Evolutionary conservation across 2,329 filamentous ascomycete genomes (phyloP), one percentile per base, ranked within the genome.

Genomic region (Penicillium sp.): DNA sequence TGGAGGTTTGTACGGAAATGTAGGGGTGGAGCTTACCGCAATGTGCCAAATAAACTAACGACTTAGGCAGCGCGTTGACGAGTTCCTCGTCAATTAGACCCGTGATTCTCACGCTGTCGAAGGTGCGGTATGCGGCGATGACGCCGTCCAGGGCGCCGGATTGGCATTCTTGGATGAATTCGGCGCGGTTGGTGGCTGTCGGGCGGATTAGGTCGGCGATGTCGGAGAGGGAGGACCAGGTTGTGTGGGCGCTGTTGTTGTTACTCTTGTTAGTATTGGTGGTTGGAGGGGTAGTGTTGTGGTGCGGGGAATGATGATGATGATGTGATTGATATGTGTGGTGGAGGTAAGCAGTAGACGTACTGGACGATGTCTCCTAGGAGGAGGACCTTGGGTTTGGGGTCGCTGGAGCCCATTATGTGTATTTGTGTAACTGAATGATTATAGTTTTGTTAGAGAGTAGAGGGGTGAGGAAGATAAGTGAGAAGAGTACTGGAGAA

Each of bases 31-130:
- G 48, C 60, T 45, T 66, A 71, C 70, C 69, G 49, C 68, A 70
- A 45, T 71, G 66, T 7, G 68, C 63, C 21, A 74, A 54, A 52
- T 61, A 75, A 41, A 54, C 59, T 48, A 71, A 51, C 3, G 65
- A 68, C 31, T 61, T 66, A 1, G 71, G 72, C 4, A 74, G 57
- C 3, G 68, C 75, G 38, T 75, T 67, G 32, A 90, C 69, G 15
- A 93, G 68, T 66, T 88, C 85, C 39, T 75, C 75, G 64, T 94
- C 85, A 53, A 93, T 72, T 17, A 72, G 69, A 2, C 88, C 88
- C 0, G 87, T 91, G 10, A 62, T n/a, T n/a, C n/a, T 63, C 37
- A 79, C 72, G 31, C 82, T 87, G 40, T 67, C 68, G 59, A 89
- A 88, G 12, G 85, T 91, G 47, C 87, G 80, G 69, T 85, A 93